A percentile compares a stretch with the other conserved stretches of the same genome.
These are phyloP conservation scores for Huntiella moniliformis DNA, from an alignment of 2,329 filamentous ascomycete species.

Conservation along the genomic window DNA sequence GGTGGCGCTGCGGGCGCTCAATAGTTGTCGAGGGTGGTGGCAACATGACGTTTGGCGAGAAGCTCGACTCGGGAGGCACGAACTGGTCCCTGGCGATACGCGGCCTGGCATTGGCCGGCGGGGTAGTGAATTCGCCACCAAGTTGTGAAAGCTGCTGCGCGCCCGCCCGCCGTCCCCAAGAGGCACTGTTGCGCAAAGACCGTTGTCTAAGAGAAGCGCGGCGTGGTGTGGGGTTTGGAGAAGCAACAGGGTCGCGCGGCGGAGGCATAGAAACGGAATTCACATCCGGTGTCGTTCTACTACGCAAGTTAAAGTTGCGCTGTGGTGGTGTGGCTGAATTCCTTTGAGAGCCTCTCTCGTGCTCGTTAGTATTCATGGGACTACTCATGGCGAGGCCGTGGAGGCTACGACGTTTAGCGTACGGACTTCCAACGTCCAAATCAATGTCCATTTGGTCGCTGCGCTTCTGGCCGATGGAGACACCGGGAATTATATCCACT, in stretches of 20 bases:
- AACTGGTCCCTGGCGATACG: constrained; percentile 68
- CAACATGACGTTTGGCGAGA: constrained; percentile 35
- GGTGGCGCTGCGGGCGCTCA: constrained; percentile 46
- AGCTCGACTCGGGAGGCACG: constrained; percentile 34
- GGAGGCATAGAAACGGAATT: constrained; percentile 19
- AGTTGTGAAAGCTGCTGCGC: constrained; percentile 25
- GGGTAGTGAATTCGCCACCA: constrained; percentile 37
- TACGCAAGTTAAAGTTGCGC: constrained; percentile 17
- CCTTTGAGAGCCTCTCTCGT: constrained; percentile 22
- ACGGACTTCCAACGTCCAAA: constrained; percentile 62
- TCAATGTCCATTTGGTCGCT: constrained; percentile 89
- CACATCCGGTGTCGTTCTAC: constrained; percentile 14
- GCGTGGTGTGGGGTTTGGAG: constrained; percentile 38
- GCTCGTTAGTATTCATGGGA: constrained; percentile 19
- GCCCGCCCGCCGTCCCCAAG: constrained; percentile 39
- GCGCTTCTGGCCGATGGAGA: constrained; percentile 33
- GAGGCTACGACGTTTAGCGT: constrained; percentile 76
- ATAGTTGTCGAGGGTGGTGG: constrained; percentile 15
- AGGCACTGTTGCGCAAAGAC: constrained; percentile 43
- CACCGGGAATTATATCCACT: constrained; percentile 9
- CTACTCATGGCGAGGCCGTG: constrained; percentile 42
- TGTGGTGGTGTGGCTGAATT: constrained; percentile 5
- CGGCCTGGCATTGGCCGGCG: constrained; percentile 39
- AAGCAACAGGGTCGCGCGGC: constrained; percentile 21
- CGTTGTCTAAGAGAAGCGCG: constrained; percentile 68